Evolutionary conservation across 139 green algal species (phyloP), one percentile per base, ranked within the genome.

Genomic region (Coelastrella sp.): DNA sequence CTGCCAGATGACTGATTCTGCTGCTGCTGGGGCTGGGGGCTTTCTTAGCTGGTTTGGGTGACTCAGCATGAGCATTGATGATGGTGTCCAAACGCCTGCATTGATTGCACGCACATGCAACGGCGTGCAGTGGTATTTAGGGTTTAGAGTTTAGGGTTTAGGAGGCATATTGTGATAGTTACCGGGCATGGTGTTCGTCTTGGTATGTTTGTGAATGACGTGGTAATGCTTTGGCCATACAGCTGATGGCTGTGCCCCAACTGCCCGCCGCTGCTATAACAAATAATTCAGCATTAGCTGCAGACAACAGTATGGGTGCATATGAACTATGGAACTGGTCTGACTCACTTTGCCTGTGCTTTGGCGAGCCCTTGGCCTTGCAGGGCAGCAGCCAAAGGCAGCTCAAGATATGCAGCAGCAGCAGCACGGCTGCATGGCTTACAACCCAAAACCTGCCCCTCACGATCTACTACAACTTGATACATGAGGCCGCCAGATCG

Each of bases 401-500:
- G 32, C 65, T 87, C n/a, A 22, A 79, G 65, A 23, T 78, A 65
- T 5, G 47, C 65, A 65, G 64, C 82, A 78, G 82, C 82, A 87
- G 82, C 82, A 79, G 20, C 8, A 54, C n/a, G 64, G 14, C 64
- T 78, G 65, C 64, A 77, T 2, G 82, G 82, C 82, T 87, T 61
- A 14, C 73, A 57, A 14, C 82, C 82, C 5, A 87, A 64, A 11
- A 87, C 82, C 13, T 23, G 23, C 3, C 82, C 82, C 16, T 73
- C 5, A n/a, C 82, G 64, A 32, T 78, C 32, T 6, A 87, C 82
- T 64, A 87, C 82, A 10, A 87, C 82, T 32, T 87, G 82, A 78
- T 66, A 87, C 16, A 78, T 32, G 54, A 87, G 73, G 10, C 56
- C 47, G 22, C 5, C 23, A n/a, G n/a, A n/a, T n/a, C 75, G 59